Conservation (phyloP, 192 early-diverging fungal genomes). For the Obelidium mucronatum region DNA sequence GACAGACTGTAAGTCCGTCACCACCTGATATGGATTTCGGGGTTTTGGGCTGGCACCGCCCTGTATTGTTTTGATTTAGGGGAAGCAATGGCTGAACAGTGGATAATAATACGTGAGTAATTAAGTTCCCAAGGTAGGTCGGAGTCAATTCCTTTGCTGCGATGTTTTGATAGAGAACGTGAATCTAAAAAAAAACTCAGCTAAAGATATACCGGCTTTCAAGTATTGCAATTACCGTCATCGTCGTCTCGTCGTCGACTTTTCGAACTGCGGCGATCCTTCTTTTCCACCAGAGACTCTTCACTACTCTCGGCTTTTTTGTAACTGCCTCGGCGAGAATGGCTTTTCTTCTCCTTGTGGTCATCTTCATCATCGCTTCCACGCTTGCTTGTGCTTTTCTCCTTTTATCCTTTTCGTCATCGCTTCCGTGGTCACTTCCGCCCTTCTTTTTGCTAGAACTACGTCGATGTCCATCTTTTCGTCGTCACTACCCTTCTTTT, state of each 20-base stretch:
- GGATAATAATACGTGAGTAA: neutral
- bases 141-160: slow-evolving; percentile 7
- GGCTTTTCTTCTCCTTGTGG: slow-evolving; percentile 2
- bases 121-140: slow-evolving; percentile 5
- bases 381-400: slow-evolving; percentile 8
- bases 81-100: neutral
- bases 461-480: slow-evolving; percentile 9
- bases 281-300: slow-evolving; percentile 22
- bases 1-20: slow-evolving; percentile 10
- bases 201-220: too few species aligned
- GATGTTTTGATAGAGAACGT: slow-evolving; percentile 1
- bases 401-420: neutral
- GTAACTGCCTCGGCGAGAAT: slow-evolving; percentile 5
- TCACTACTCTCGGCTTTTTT: slow-evolving; percentile 12
- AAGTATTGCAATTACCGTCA: too few species aligned
- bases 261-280: slow-evolving; percentile 7
- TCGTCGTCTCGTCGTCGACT: slow-evolving; percentile 9
- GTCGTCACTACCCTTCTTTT: slow-evolving; percentile 11
- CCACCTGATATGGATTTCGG: slow-evolving; percentile 14
- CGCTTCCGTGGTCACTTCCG: neutral
- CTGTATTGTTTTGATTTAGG: neutral
- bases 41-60: neutral
- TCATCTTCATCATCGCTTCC: slow-evolving; percentile 1
- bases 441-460: slow-evolving; percentile 17
- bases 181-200: too few species aligned